Base-by-base conservation (phyloP, 163 green algal genomes). In the Coccomyxa subellipsoidea region DNA sequence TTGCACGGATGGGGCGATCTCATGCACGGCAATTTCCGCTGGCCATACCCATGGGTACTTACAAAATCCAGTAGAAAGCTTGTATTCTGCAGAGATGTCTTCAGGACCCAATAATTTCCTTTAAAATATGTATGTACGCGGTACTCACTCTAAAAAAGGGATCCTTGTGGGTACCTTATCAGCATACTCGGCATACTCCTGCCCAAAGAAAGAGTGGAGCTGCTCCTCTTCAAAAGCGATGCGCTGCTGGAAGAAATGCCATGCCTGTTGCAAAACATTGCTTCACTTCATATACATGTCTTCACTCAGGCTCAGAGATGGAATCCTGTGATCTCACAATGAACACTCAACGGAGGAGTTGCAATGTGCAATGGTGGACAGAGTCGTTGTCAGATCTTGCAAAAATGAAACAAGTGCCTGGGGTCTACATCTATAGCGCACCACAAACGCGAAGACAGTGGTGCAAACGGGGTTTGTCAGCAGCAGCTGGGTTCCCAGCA, bases 401-500 rank as follows among this genome's bases (percentile, higher is more conserved):
- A 79, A 53, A 47, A 72, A 23, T 47, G 23, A 81, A 25, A 38
- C 18, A 4, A 23, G 29, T 36, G 37, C 5, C 0, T 10, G 66
- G 21, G 32, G 18, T 1, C 32, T 35, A 23, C 21, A 37, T 12
- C 21, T 23, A 35, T 29, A 31, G 31, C 88, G 59, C 69, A 94
- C 88, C 85, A 90, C 78, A 21, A 85, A 47, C 1, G 32, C 80
- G 83, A 94, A 96, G 0, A 69, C 59, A 0, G 85, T 0, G 0
- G 77, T 54, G 80, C 90, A 94, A 7, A 93, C 0, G 0, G 92
- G 92, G 84, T 98, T 98, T 71, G 71, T 40, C 32, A 98, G 90
- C 78, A 97, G 69, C 29, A 96, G 18, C 82, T 97, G 94, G 1
- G 92, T 95, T 31, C 90, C 93, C 0, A 94, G 54, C 0, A 85